Percentiles rank a stretch among this genome's conserved stretches.
These are phyloP conservation scores for Apophysomyces variabilis DNA, from an alignment of 371 early-diverging fungal genomes.

Conservation along the genomic window DNA sequence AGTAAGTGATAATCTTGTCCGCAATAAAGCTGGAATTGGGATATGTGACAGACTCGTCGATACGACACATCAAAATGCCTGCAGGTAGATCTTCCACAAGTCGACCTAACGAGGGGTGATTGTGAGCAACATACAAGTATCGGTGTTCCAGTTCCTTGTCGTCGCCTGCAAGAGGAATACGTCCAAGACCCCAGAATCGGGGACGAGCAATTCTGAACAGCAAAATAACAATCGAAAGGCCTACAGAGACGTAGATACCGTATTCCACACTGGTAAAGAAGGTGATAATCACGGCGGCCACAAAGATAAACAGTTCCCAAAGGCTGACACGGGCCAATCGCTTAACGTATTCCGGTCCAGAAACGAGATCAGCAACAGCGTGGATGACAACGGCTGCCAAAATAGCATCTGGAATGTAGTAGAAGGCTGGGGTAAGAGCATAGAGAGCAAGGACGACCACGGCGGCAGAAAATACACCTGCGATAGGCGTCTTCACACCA, in stretches of 20 bases:
- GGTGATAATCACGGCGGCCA: slow-evolving; percentile 61
- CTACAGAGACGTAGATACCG: slow-evolving; percentile 72
- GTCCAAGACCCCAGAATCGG: slow-evolving; percentile 48
- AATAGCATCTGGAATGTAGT: slow-evolving; percentile 80
- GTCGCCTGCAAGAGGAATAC: slow-evolving; percentile 34
- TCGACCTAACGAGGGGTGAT: slow-evolving; percentile 43
- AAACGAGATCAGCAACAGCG: slow-evolving; percentile 66
- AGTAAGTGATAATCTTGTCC: slow-evolving; percentile 47
- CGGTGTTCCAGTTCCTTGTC: slow-evolving; percentile 23
- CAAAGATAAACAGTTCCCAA: slow-evolving; percentile 58
- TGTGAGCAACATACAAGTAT: slow-evolving; percentile 45
- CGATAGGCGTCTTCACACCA: slow-evolving; percentile 84
- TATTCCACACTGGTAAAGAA: slow-evolving; percentile 74
- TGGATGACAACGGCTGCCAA: slow-evolving; percentile 83
- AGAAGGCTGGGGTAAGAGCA: slow-evolving; percentile 81
- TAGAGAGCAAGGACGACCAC: slow-evolving; percentile 83
- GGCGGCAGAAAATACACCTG: slow-evolving; percentile 74
- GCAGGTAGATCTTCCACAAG: slow-evolving; percentile 48
- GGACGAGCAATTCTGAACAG: slow-evolving; percentile 78
- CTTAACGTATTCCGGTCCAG: slow-evolving; percentile 39
- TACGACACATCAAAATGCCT: slow-evolving; percentile 63
- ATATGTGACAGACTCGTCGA: slow-evolving; percentile 70
- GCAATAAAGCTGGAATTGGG: slow-evolving; percentile 66
- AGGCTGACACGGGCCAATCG: slow-evolving; percentile 51
- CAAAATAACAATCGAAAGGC: slow-evolving; percentile 64